A percentile compares a stretch with the other conserved stretches of the same genome.
phyloP scores from a whole-genome alignment of 129 eudicot genomes.

The Flaveria linearis region DNA sequence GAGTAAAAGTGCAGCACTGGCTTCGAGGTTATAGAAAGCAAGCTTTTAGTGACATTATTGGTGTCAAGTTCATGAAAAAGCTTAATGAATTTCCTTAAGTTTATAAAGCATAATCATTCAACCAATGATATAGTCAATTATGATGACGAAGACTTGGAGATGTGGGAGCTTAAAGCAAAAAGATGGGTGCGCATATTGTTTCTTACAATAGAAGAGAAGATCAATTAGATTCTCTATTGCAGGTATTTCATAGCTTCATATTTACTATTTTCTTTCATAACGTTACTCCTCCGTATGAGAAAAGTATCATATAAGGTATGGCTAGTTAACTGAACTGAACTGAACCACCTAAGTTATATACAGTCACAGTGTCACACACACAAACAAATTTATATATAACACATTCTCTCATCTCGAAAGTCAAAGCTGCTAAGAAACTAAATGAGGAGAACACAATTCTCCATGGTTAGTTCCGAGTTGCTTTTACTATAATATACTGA shows the following conservation, averaged over 20 bases:
- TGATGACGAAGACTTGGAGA: conserved; percentile 84
- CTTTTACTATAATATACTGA: neutral
- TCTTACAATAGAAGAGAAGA: conserved; percentile 55
- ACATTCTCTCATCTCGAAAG: neutral
- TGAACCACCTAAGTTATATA: too few species aligned
- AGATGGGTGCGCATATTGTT: conserved; percentile 84
- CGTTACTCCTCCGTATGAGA: neutral
- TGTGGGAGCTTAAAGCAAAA: conserved; percentile 73
- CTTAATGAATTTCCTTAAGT: conserved; percentile 55
- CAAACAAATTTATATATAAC: neutral
- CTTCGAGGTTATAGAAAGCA: conserved; percentile 43
- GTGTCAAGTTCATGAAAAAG: conserved; percentile 47
- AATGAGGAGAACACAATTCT: neutral
- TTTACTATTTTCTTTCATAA: neutral
- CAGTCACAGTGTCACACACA: too few species aligned
- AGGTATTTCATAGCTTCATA: conserved; percentile 42
- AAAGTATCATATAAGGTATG: neutral
- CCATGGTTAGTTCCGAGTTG: neutral
- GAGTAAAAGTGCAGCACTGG: conserved; percentile 66
- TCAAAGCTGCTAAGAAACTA: neutral
- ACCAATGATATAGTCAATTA: conserved; percentile 39
- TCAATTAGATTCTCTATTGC: conserved; percentile 52
- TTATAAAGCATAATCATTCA: conserved; percentile 39
- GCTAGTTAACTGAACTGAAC: neutral
- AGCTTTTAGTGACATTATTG: conserved; percentile 22